phyloP scores from a whole-genome alignment of 108 stramenopile species.

The Hondaea fermentalgiana region DNA sequence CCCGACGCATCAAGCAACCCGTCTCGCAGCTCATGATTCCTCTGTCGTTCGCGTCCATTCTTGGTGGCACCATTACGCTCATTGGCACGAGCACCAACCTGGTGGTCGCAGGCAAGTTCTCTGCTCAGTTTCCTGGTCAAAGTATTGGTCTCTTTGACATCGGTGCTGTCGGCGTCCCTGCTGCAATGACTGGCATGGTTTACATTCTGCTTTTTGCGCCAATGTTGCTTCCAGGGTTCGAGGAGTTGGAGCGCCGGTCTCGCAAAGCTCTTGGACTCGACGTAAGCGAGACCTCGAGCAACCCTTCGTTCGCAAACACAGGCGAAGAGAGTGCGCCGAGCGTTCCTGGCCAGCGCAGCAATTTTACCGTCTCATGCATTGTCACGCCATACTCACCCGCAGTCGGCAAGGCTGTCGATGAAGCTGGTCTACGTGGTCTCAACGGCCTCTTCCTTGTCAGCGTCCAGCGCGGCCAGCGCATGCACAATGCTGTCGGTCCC shows the following conservation, averaged over 20 bases:
- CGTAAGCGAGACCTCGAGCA: not conserved
- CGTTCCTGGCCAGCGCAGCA: not conserved
- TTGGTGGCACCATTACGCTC: constrained; percentile 75
- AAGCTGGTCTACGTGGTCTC: not conserved
- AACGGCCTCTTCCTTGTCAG: constrained; percentile 65
- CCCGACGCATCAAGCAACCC: constrained; percentile 48
- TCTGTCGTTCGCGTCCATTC: constrained; percentile 67
- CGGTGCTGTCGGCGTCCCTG: constrained; percentile 65
- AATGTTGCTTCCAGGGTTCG: constrained; percentile 55
- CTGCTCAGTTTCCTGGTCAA: constrained; percentile 41
- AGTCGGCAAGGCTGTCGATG: not conserved
- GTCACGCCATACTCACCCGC: not conserved
- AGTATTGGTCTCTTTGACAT: constrained; percentile 60
- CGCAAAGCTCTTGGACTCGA: not conserved
- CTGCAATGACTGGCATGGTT: constrained; percentile 56
- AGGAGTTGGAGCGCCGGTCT: constrained; percentile 21
- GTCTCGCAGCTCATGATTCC: constrained; percentile 64
- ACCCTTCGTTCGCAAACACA: not conserved
- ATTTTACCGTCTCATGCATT: constrained; percentile 11
- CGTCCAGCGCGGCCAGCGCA: constrained; percentile 66
- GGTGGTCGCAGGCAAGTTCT: constrained; percentile 61
- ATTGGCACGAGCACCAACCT: constrained; percentile 80
- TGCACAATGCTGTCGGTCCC: constrained; percentile 72
- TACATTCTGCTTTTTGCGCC: constrained; percentile 64
- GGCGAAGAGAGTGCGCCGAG: not conserved